phyloP scores from a whole-genome alignment of 495 filamentous ascomycete species.

The Neurospora terricola region DNA sequence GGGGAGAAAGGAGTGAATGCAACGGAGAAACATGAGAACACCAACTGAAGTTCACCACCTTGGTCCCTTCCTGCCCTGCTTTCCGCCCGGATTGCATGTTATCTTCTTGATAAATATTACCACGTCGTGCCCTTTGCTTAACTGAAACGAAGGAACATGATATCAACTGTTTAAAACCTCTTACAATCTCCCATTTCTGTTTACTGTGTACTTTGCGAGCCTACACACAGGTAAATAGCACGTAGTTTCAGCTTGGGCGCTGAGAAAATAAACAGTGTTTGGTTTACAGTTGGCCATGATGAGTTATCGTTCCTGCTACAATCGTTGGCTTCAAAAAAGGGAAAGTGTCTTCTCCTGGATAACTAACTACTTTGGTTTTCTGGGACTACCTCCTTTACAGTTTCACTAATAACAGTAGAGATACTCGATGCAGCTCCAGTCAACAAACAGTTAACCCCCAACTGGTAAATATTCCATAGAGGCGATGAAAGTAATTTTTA shows the following conservation, averaged over 20 bases:
- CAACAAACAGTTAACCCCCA: not conserved
- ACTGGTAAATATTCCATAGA: not conserved
- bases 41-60: not conserved
- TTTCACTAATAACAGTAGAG: not conserved
- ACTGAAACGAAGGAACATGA: not conserved
- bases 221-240: not conserved
- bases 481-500: not conserved
- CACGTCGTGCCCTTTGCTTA: not conserved
- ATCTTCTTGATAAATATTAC: not conserved
- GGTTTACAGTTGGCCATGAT: not conserved
- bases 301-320: not conserved
- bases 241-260: not conserved
- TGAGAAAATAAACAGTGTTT: not conserved
- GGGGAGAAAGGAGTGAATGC: not conserved
- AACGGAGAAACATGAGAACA: not conserved
- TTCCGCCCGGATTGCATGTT: not conserved
- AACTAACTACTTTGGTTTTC: not conserved
- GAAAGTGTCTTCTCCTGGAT: not conserved
- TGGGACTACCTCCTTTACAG: not conserved
- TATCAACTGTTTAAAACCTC: not conserved
- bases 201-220: not conserved
- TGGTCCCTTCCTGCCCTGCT: not conserved
- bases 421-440: not conserved
- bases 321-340: not conserved
- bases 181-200: not conserved